Base-by-base conservation (phyloP, 805 yeast genomes). In the Wickerhamiella lipophila region DNA sequence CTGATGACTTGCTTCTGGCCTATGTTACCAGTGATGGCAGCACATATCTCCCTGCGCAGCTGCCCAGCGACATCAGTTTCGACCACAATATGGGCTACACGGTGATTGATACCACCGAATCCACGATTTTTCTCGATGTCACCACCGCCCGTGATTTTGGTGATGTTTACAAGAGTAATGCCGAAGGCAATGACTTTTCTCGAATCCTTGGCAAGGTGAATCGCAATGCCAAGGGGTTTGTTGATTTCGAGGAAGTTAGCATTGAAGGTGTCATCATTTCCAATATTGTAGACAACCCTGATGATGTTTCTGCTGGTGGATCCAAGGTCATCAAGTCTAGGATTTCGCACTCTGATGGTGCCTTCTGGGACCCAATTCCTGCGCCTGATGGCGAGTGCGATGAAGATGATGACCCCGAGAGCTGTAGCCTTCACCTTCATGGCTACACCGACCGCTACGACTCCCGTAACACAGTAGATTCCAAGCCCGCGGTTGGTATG, bases 291-390 rank as follows among this genome's bases (percentile, higher is more conserved):
- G 53, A 64, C 7, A 83, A 83, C 56, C 63, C 73, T 0, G 64
- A 67, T 1, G 73, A 73, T 6, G 73, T 73, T 3, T 61, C 57
- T 6, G 55, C 57, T 1, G 76, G 76, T 6, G 66, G 69, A 3
- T 55, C 62, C 7, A 88, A 88, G 63, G 63, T 69, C 54, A 63
- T 89, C 51, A 78, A 78, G 61, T 74, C 96, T 0, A 72, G 69
- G 63, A 83, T 88, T 49, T 77, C 96, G 0, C 85, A 80, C 60
- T 86, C 86, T 62, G 96, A 92, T 63, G 98, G 96, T 50, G 84
- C 89, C 3, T 79, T 81, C 53, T 89, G 97, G 96, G 63, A 70
- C 3, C 77, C 68, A 51, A 56, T 92, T 16, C 60, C 63, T 1
- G 89, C 96, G 4, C 96, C 96, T 5, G 51, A 65, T 1, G 68